Conservation (phyloP, 495 filamentous ascomycete genomes). For the Lophiostoma macrostomum region DNA sequence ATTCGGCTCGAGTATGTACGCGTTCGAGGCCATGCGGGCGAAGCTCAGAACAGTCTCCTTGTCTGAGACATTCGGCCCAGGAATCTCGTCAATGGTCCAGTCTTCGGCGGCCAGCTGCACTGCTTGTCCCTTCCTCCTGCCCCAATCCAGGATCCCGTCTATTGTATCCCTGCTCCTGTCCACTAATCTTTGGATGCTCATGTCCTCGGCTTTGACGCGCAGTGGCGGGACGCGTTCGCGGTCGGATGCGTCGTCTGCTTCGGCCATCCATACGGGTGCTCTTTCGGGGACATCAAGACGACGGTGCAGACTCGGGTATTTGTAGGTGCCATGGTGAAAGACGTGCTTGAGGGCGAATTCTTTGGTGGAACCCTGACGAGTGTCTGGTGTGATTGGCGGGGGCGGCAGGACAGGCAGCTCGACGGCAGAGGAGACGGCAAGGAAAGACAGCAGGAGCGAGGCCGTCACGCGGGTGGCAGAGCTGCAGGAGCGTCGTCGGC, state of each 20-base stretch:
- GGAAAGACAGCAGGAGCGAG: conserved; percentile 59
- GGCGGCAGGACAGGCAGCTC: conserved; percentile 29
- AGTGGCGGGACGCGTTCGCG: conserved; percentile 48
- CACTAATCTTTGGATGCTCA: conserved; percentile 73
- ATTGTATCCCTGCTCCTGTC: conserved; percentile 74
- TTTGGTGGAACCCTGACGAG: conserved; percentile 1
- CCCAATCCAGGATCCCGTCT: conserved; percentile 68
- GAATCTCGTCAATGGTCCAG: conserved; percentile 79
- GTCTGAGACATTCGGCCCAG: conserved; percentile 78
- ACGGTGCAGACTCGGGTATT: conserved; percentile 70
- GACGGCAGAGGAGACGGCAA: conserved; percentile 50
- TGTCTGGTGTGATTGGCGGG: neutral
- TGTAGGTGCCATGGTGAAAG: conserved; percentile 77
- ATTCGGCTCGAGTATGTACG: conserved; percentile 72
- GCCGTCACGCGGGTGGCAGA: conserved; percentile 58
- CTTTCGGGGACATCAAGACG: conserved; percentile 67
- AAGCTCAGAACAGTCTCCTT: conserved; percentile 80
- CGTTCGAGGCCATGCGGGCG: conserved; percentile 81
- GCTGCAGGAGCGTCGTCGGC: conserved; percentile 22
- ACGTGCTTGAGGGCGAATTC: conserved; percentile 67
- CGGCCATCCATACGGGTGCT: conserved; percentile 58
- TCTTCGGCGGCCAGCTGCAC: conserved; percentile 61
- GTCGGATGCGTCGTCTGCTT: conserved; percentile 53
- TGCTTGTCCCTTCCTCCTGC: conserved; percentile 59
- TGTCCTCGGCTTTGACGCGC: conserved; percentile 55